Base-by-base conservation (phyloP, 2,329 filamentous ascomycete genomes). In the Coleophoma eucalyptorum region DNA sequence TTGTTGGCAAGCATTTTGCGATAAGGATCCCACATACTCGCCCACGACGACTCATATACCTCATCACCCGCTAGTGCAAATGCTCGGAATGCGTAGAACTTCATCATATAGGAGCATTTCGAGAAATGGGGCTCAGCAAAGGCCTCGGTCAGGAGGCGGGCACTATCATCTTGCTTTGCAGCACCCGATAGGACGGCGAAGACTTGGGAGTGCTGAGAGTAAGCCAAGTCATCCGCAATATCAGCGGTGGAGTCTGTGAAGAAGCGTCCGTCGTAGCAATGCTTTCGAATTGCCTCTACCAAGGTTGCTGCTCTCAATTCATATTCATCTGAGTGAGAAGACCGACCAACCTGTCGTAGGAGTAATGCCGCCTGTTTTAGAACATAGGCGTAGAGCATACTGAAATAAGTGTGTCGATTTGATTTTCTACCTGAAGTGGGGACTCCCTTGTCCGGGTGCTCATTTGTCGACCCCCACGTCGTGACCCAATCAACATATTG, bases 331-430 rank as follows among this genome's bases (percentile, higher is more conserved):
- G 66, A 64, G 6, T 62, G 49, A 13, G 57, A 68, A 0, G 67
- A 62, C 5, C 72, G 58, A 1, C 66, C 67, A 8, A 71, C 58
- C 10, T 62, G 56, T 4, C 58, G 59, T 3, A 67, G 46, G 0
- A 75, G 61, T 1, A 43, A 10, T 0, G 71, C 69, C 0, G 65
- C 65, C 26, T 65, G 58, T 3, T 63, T 59, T 0, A 75, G 57
- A 0, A 65, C 63, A 43, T 67, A 70, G 0, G 68, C 68, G 46
- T 71, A 73, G 0, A 74, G 56, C 59, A 70, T 57, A 46, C 65
- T 73, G 53, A 68, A 68, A 50, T 72, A 74, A 0, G 72, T 71
- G 52, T 70, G 68, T 3, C 64, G 49, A 44, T 71, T 71, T 2
- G 67, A 65, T 12, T 57, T 58, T 8, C 67, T 58, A 4, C 67